phyloP scores from a whole-genome alignment of 192 early-diverging fungal species.

The Gamsiella multidivaricata region DNA sequence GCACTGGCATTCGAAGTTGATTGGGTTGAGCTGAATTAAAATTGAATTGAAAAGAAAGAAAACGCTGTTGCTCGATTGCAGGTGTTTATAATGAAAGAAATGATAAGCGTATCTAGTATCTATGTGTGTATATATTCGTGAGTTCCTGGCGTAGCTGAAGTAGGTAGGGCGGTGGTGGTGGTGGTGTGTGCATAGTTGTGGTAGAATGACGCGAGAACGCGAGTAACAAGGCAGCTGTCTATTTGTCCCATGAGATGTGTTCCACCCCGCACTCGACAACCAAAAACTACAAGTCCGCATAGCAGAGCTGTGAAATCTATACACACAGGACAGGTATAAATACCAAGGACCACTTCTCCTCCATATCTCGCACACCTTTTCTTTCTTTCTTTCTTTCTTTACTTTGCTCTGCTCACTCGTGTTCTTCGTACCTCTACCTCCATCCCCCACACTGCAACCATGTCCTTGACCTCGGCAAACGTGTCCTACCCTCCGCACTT shows the following conservation, averaged over 20 bases:
- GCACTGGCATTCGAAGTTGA: no score
- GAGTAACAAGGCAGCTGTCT: background rate
- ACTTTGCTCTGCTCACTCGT: background rate
- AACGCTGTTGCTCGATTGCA: no score
- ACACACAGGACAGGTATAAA: background rate
- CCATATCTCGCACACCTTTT: background rate
- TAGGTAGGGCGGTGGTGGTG: no score
- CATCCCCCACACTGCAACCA: background rate
- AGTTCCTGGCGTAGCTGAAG: no score
- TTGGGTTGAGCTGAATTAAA: no score
- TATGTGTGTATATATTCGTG: background rate
- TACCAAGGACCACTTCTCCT: background rate
- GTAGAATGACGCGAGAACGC: conserved; percentile 42
- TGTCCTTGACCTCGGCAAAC: conserved; percentile 24
- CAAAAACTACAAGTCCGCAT: no score
- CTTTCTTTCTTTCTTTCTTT: background rate
- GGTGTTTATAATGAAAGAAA: no score
- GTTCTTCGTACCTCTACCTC: background rate
- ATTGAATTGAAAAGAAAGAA: no score
- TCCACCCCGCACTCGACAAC: no score
- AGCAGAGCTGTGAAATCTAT: no score
- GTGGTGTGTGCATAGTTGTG: no score
- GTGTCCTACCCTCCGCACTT: conserved; percentile 18
- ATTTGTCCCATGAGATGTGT: background rate
- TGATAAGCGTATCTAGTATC: no score